Conservation (phyloP, 2,329 filamentous ascomycete genomes). For the Fusarium denticulatum region DNA sequence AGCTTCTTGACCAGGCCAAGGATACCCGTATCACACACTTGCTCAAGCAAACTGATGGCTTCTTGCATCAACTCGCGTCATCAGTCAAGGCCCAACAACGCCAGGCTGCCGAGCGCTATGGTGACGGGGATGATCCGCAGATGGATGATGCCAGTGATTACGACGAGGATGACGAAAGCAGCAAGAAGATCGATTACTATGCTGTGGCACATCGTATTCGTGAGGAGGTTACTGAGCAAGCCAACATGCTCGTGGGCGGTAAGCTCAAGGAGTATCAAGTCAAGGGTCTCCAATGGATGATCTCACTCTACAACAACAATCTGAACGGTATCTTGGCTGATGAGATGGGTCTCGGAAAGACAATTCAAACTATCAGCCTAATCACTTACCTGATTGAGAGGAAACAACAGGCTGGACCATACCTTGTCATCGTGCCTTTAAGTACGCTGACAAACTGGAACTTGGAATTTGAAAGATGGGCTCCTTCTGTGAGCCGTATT, state of each 20-base stretch:
- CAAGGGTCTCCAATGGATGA: constrained; percentile 99
- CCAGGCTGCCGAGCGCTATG: constrained; percentile 81
- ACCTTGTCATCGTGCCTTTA: constrained; percentile 94
- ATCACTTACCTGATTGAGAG: constrained; percentile 97
- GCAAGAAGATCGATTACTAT: constrained; percentile 96
- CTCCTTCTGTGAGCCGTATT: constrained; percentile 83
- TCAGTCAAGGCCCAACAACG: constrained; percentile 96
- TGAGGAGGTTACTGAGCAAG: constrained; percentile 88
- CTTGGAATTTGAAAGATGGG: constrained; percentile 98
- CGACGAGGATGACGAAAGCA: constrained; percentile 74
- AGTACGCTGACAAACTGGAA: constrained; percentile 99
- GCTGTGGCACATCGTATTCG: constrained; percentile 96
- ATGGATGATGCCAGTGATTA: constrained; percentile 73
- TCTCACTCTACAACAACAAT: constrained; percentile 99
- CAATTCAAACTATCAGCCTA: constrained; percentile 97
- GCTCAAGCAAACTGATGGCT: constrained; percentile 95
- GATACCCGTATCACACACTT: constrained; percentile 99
- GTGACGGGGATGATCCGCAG: constrained; percentile 63
- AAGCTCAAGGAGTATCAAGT: constrained; percentile 96
- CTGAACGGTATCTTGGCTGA: constrained; percentile 98
- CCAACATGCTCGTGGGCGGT: constrained; percentile 88
- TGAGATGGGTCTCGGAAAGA: constrained; percentile 99
- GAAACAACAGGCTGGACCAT: constrained; percentile 91
- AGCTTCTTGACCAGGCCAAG: constrained; percentile 97
- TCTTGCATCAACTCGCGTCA: constrained; percentile 92